Percentiles rank a stretch among this genome's conserved stretches.
Conservation (phyloP, 2,329 filamentous ascomycete species). For the Microdochium nivale region DNA sequence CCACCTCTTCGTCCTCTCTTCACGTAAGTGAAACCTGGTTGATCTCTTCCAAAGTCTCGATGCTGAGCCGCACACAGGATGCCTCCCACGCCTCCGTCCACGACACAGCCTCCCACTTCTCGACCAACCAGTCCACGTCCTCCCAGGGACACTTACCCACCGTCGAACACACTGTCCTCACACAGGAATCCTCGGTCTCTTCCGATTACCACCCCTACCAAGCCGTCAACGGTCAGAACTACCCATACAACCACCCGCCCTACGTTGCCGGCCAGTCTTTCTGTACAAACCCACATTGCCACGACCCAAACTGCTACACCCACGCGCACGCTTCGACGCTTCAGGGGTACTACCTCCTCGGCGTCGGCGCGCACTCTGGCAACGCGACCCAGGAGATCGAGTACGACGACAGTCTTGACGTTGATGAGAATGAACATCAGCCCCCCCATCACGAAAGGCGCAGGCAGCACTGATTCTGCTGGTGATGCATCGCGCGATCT, state of each 20-base stretch:
- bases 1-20: not conserved
- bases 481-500: too few relatives aligned
- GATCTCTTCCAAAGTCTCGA: not conserved
- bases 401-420: not conserved
- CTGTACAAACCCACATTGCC: not conserved
- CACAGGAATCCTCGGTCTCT: not conserved
- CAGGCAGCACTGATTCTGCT: too few relatives aligned
- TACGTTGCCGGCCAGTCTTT: not conserved
- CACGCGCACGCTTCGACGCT: not conserved
- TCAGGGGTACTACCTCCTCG: not conserved
- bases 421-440: not conserved
- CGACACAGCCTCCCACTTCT: not conserved
- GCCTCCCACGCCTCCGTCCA: not conserved
- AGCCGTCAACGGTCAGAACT: not conserved
- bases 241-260: not conserved
- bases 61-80: not conserved
- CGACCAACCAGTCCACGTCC: not conserved
- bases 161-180: not conserved
- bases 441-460: too few relatives aligned
- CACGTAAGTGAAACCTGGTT: not conserved
- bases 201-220: not conserved
- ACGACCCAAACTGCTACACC: not conserved
- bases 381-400: not conserved
- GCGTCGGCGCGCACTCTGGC: not conserved
- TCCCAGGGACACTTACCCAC: not conserved